Base-by-base conservation (phyloP, 2,329 filamentous ascomycete genomes). In the Metarhizium brunneum region DNA sequence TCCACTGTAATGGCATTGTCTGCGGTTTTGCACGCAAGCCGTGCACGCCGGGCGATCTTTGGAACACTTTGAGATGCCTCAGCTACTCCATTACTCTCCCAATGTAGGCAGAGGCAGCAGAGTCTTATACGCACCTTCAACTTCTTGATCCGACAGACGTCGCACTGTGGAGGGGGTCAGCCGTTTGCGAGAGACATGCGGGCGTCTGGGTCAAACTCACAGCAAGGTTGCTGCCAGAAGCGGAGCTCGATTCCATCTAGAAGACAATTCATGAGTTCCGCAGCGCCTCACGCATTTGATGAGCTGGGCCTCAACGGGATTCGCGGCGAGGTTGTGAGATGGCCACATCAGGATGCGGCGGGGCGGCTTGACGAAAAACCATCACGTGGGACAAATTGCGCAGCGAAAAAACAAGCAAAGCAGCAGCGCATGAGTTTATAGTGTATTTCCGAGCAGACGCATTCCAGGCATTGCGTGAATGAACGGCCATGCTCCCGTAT, bases 1-100 rank as follows among this genome's bases (percentile, higher is more conserved):
- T 25, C 64, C 62, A 49, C 64, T 66, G 50, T 66, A 66, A 43
- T 65, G 61, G 51, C 64, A 66, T 30, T 56, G 16, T 38, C 58
- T 54, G 42, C 55, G 53, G 51, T 63, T 62, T 50, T 64, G 61
- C 6, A 60, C 36, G 36, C 64, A 66, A 16, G 60, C 60, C n/a
- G 42, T 60, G 55, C 64, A 66, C 25, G 53, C 58, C 1, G 64
- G 64, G 2, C 58, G 54, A 20, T 65, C 58, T 50, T 63, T 64
- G 14, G 64, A 64, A 50, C 64, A 66, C 64, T 66, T 42, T 20
- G 10, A 29, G 10, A 20, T 29, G 14, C n/a, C 1, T 53, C n/a
- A 53, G 25, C 42, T 11, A 7, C 10, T 11, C 32, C 32, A 6
- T n/a, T 42, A 10, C 20, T 29, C 18, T 35, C 16, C 20, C 6